Percentiles rank a stretch among this genome's conserved stretches.
phyloP scores from a whole-genome alignment of 257 asterid genomes.

The Cruciata laevipes region DNA sequence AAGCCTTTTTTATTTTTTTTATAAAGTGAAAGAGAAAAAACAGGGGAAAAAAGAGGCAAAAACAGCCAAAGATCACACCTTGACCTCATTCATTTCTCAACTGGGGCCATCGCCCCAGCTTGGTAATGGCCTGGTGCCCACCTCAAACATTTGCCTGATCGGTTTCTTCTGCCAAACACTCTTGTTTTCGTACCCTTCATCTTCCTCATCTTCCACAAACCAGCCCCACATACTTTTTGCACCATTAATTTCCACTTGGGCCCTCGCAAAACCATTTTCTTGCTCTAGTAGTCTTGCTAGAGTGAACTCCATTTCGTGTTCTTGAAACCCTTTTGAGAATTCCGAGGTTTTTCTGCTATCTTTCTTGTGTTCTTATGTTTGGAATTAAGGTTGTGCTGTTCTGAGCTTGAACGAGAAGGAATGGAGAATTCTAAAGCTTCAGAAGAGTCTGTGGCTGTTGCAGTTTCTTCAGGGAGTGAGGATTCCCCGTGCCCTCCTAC shows the following conservation, averaged over 20 bases:
- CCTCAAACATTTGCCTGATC: background rate
- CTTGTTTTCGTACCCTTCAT: background rate
- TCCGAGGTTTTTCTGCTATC: background rate
- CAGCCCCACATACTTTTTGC: background rate
- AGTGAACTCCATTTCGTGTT: background rate
- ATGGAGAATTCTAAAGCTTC: constrained; percentile 19
- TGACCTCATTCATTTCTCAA: too few relatives aligned
- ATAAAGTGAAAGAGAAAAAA: too few relatives aligned
- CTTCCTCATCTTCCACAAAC: background rate
- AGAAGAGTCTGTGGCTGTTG: constrained; percentile 13
- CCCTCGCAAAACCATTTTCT: background rate
- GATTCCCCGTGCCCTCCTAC: constrained; percentile 1
- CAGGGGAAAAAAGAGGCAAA: too few relatives aligned
- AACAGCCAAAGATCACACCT: too few relatives aligned
- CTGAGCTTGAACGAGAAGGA: background rate
- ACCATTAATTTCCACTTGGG: background rate
- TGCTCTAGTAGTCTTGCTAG: background rate
- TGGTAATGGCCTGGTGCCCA: background rate
- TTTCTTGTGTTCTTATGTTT: background rate
- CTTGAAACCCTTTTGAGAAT: constrained; percentile 10
- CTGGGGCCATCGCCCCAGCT: background rate
- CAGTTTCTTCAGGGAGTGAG: constrained; percentile 19
- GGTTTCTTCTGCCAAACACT: background rate
- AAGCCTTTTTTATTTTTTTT: too few relatives aligned
- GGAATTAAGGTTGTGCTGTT: constrained; percentile 9